These are phyloP conservation scores for Cryoendolithus antarcticus DNA, from an alignment of 2,329 filamentous ascomycete species.

Conservation along the genomic window DNA sequence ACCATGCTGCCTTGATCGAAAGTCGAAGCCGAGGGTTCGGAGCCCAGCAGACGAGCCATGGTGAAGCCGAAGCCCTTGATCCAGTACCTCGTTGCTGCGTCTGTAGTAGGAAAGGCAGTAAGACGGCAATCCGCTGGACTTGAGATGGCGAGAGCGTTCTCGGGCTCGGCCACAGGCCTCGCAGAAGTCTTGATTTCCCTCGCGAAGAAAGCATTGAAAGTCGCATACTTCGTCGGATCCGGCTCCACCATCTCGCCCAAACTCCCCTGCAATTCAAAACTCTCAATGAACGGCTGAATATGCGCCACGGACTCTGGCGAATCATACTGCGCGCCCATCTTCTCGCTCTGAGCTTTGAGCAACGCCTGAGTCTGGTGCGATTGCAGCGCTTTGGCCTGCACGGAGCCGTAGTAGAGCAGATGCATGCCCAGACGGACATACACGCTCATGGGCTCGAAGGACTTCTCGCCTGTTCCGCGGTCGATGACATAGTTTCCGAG, in stretches of 20 bases:
- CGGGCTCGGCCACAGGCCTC: conserved; percentile 26
- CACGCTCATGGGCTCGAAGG: conserved; percentile 31
- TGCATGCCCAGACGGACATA: conserved; percentile 33
- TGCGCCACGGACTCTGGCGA: conserved; percentile 23
- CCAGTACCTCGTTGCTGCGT: conserved; percentile 30
- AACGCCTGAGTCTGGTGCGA: conserved; percentile 23
- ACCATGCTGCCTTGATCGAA: conserved; percentile 26
- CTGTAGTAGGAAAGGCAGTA: conserved; percentile 26
- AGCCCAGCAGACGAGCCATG: conserved; percentile 19
- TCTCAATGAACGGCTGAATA: conserved; percentile 30
- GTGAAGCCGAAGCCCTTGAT: conserved; percentile 33
- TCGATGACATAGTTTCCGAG: conserved; percentile 34
- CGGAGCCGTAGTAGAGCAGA: conserved; percentile 31
- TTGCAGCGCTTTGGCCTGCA: conserved; percentile 27
- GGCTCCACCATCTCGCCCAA: conserved; percentile 26
- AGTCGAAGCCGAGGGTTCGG: conserved; percentile 16
- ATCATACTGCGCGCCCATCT: conserved; percentile 32
- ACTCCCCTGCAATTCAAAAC: conserved; percentile 23
- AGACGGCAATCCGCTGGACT: conserved; percentile 28
- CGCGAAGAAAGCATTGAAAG: conserved; percentile 34
- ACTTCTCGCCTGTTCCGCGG: conserved; percentile 27
- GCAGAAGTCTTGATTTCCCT: conserved; percentile 25
- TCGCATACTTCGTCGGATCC: conserved; percentile 26
- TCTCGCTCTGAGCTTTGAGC: conserved; percentile 26
- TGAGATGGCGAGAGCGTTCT: conserved; percentile 20